These are phyloP conservation scores for Neurospora sp. DNA, from an alignment of 495 filamentous ascomycete species.

Conservation along the genomic window DNA sequence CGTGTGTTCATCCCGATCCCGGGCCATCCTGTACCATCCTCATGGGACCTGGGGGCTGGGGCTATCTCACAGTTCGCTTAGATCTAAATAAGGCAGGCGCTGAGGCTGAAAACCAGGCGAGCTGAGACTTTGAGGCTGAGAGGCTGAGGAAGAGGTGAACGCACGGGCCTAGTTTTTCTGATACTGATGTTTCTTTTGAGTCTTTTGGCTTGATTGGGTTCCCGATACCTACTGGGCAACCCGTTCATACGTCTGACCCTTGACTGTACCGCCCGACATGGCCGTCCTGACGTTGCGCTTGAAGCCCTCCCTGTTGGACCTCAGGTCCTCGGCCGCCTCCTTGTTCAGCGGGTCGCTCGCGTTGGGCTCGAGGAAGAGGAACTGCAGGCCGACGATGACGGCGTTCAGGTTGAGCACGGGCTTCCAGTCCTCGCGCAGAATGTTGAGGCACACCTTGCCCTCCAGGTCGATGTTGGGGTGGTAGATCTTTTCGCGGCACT, in stretches of 20 bases:
- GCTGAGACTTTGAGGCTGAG: background rate
- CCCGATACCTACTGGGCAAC: slow-evolving; percentile 34
- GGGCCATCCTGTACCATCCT: background rate
- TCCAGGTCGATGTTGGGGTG: slow-evolving; percentile 98
- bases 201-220: background rate
- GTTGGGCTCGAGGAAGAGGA: slow-evolving; percentile 95
- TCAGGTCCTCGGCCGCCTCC: slow-evolving; percentile 88
- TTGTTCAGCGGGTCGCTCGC: slow-evolving; percentile 96
- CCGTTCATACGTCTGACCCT: slow-evolving; percentile 60
- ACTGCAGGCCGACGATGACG: slow-evolving; percentile 94
- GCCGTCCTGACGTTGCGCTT: slow-evolving; percentile 76
- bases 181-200: background rate
- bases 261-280: slow-evolving; percentile 76
- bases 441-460: slow-evolving; percentile 96
- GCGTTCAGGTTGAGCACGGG: slow-evolving; percentile 94
- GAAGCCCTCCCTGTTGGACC: slow-evolving; percentile 72
- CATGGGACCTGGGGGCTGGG: background rate
- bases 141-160: background rate
- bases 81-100: background rate
- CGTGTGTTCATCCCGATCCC: background rate
- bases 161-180: background rate
- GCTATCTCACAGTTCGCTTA: background rate
- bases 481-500: slow-evolving; percentile 96
- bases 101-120: background rate
- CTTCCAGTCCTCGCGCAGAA: slow-evolving; percentile 97